Evolutionary conservation across 768 basidiomycete genomes (phyloP).

Genomic region (Cytidiella melzeri): DNA sequence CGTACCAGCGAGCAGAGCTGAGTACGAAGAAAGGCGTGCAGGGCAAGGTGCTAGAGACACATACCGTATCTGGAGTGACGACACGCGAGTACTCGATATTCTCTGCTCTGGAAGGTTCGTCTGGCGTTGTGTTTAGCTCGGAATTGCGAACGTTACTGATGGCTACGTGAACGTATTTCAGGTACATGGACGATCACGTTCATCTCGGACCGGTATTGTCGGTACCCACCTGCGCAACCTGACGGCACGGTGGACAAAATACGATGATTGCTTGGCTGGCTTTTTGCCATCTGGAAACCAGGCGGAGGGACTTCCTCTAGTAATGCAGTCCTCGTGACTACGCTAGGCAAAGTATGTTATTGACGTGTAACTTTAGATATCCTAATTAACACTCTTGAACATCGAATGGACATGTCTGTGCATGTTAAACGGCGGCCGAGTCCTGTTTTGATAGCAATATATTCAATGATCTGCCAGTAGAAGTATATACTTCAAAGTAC

Average conservation of each 20-base stretch:
- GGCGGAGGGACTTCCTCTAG: too few species aligned
- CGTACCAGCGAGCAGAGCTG: conserved; percentile 81
- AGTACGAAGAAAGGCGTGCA: conserved; percentile 61
- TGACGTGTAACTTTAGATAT: conserved; percentile 8
- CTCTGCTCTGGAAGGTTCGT: conserved; percentile 82
- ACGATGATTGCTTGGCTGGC: conserved; percentile 7
- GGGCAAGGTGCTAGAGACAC: conserved; percentile 83
- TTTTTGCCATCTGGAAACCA: too few species aligned
- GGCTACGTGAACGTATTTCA: conserved; percentile 25
- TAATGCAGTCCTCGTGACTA: too few species aligned
- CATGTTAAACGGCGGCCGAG: too few species aligned
- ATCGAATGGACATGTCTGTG: too few species aligned
- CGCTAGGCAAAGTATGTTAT: too few species aligned
- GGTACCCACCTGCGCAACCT: conserved; percentile 73
- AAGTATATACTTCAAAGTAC: too few species aligned
- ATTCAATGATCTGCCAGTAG: too few species aligned
- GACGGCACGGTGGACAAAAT: conserved; percentile 36
- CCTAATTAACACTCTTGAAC: too few species aligned
- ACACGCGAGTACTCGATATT: conserved; percentile 82
- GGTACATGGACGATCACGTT: conserved; percentile 92
- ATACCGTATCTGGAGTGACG: conserved; percentile 78
- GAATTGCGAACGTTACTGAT: not conserved
- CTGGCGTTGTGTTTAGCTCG: not conserved
- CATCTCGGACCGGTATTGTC: conserved; percentile 84
- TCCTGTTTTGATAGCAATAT: too few species aligned